Conservation (phyloP, 2,329 filamentous ascomycete genomes). For the Pseudogymnoascus sp. region DNA sequence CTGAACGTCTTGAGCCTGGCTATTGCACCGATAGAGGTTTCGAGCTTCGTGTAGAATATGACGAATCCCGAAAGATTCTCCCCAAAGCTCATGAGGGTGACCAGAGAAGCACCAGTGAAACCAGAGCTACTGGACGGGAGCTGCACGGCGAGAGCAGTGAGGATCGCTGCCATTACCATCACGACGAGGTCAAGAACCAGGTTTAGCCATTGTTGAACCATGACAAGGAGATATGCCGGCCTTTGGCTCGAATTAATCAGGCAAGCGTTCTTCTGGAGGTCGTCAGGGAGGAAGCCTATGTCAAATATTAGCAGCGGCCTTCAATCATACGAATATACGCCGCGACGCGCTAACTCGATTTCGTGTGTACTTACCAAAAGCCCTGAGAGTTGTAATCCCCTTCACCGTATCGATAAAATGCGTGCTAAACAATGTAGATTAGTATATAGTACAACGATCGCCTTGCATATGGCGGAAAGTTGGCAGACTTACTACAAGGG, state of each 20-base stretch:
- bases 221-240: conserved; percentile 38
- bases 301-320: not conserved
- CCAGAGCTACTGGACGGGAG: conserved; percentile 12
- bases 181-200: conserved; percentile 33
- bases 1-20: not conserved
- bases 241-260: conserved; percentile 35
- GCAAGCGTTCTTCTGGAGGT: conserved; percentile 16
- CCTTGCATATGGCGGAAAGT: not conserved
- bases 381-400: conserved; percentile 36
- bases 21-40: conserved; percentile 7
- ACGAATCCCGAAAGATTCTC: conserved; percentile 15
- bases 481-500: conserved; percentile 31
- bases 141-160: conserved; percentile 6
- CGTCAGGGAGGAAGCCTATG: conserved; percentile 25
- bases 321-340: not conserved
- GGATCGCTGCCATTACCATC: conserved; percentile 16
- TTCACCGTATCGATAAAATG: conserved; percentile 37
- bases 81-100: conserved; percentile 19
- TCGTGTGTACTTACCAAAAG: conserved; percentile 29
- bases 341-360: not conserved
- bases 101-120: conserved; percentile 18
- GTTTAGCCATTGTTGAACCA: conserved; percentile 38
- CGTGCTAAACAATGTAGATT: conserved; percentile 1
- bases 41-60: not conserved
- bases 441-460: not conserved